A percentile compares a stretch with the other conserved stretches of the same genome.
phyloP scores from a whole-genome alignment of 768 basidiomycete genomes.

The Russula vinacea region DNA sequence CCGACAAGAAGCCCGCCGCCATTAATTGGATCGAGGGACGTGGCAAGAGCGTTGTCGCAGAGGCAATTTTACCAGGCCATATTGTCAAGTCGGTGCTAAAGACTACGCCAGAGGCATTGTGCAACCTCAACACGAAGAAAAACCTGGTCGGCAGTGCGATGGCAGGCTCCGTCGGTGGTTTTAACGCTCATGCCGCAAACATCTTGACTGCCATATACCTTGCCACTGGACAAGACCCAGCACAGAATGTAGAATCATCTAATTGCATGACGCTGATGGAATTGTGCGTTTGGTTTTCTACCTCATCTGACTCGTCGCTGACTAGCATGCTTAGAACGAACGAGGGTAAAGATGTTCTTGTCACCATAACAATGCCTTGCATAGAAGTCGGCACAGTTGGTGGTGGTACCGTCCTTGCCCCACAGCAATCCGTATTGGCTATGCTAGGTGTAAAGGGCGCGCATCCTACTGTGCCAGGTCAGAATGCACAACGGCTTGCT shows the following conservation, averaged over 20 bases:
- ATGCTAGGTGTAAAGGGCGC: slow-evolving; percentile 93
- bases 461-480: slow-evolving; percentile 79
- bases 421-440: slow-evolving; percentile 86
- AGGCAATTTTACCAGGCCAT: slow-evolving; percentile 87
- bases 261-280: slow-evolving; percentile 99
- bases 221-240: slow-evolving; percentile 97
- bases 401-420: slow-evolving; percentile 89
- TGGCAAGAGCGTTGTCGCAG: slow-evolving; percentile 96
- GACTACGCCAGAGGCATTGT: slow-evolving; percentile 87
- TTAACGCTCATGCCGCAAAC: slow-evolving; percentile 98
- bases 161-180: slow-evolving; percentile 97
- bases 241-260: slow-evolving; percentile 98
- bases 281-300: slow-evolving; percentile 57
- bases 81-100: slow-evolving; percentile 89
- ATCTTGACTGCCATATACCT: slow-evolving; percentile 94
- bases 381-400: slow-evolving; percentile 99
- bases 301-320: slow-evolving; percentile 17
- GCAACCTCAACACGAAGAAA: slow-evolving; percentile 94
- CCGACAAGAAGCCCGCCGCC: slow-evolving; percentile 98
- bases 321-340: slow-evolving; percentile 58
- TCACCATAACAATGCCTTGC: slow-evolving; percentile 97
- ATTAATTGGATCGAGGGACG: slow-evolving; percentile 99
- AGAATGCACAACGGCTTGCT: slow-evolving; percentile 86
- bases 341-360: slow-evolving; percentile 82
- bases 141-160: slow-evolving; percentile 96